These are phyloP conservation scores for Umbelopsis isabellina DNA, from an alignment of 192 early-diverging fungal species.

Conservation along the genomic window DNA sequence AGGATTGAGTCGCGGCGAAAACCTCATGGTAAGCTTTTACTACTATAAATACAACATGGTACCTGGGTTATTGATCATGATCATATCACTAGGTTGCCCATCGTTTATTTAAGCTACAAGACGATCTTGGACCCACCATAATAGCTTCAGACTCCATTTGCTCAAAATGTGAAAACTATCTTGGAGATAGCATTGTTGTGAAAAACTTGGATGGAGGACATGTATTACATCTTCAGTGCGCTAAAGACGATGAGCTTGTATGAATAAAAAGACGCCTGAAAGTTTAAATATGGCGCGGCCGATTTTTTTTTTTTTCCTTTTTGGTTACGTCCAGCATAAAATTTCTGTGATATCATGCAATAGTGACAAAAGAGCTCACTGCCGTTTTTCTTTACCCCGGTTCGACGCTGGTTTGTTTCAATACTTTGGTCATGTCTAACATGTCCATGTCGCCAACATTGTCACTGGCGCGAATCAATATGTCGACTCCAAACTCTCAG, in stretches of 20 bases:
- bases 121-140: conserved; percentile 45
- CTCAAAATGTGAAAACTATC: conserved; percentile 40
- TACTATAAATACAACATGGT: no score
- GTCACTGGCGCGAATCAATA: background rate
- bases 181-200: conserved; percentile 46
- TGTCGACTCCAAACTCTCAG: background rate
- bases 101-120: conserved; percentile 43
- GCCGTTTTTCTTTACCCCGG: background rate
- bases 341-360: conserved; percentile 5
- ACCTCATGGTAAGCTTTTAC: conserved; percentile 36
- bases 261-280: background rate
- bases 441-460: conserved; percentile 20
- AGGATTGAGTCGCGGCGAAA: conserved; percentile 55
- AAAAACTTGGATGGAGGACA: conserved; percentile 38
- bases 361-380: background rate
- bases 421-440: conserved; percentile 3
- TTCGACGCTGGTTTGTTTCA: background rate
- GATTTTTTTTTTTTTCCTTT: no score
- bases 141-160: conserved; percentile 45
- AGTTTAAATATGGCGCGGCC: background rate
- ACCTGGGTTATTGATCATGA: no score
- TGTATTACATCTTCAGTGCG: conserved; percentile 49
- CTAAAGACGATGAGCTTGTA: conserved; percentile 10
- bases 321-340: background rate
- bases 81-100: conserved; percentile 32